Evolutionary conservation across 1,284 basidiomycete genomes (phyloP), one percentile per base, ranked within the genome.

Genomic region (Rhodotorula glutinis): DNA sequence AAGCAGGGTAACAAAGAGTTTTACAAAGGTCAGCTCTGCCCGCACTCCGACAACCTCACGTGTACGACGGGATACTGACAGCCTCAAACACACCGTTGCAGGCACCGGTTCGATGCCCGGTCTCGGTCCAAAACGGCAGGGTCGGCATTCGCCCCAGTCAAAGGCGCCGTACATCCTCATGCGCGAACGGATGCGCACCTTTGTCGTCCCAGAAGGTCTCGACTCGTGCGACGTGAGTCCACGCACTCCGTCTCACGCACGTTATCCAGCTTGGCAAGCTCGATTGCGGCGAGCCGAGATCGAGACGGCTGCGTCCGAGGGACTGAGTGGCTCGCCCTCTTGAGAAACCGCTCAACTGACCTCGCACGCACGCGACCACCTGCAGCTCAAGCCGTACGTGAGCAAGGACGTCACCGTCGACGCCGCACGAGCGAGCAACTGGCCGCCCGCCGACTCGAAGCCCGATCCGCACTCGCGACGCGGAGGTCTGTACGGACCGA

Each of bases 1-100:
- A 95, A 95, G 79, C 81, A 87, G 59, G 92, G 85, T 25, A 94
- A 93, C 82, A 95, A 94, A 76, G 91, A 95, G 78, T 95, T 84
- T 77, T 95, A 94, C 83, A 96, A 95, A 80, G 92, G 92, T 88
- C 4, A 29, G 60, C 14, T 23, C 21, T 25, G 10, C 47, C 43
- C 41, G 8, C 54, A 41, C 49, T 33, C 62, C 11, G n/a, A n/a
- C n/a, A n/a, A n/a, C n/a, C n/a, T n/a, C n/a, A n/a, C n/a, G n/a
- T n/a, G n/a, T n/a, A n/a, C n/a, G n/a, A n/a, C n/a, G n/a, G n/a
- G n/a, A n/a, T n/a, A n/a, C n/a, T n/a, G n/a, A n/a, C n/a, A n/a
- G n/a, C n/a, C n/a, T n/a, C n/a, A n/a, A n/a, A n/a, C n/a, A n/a
- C n/a, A n/a, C n/a, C n/a, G n/a, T n/a, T 30, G 27, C 67, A 65